A percentile compares a stretch with the other conserved stretches of the same genome.
Conservation (phyloP, 2,329 filamentous ascomycete genomes). For the Didymella pomorum region DNA sequence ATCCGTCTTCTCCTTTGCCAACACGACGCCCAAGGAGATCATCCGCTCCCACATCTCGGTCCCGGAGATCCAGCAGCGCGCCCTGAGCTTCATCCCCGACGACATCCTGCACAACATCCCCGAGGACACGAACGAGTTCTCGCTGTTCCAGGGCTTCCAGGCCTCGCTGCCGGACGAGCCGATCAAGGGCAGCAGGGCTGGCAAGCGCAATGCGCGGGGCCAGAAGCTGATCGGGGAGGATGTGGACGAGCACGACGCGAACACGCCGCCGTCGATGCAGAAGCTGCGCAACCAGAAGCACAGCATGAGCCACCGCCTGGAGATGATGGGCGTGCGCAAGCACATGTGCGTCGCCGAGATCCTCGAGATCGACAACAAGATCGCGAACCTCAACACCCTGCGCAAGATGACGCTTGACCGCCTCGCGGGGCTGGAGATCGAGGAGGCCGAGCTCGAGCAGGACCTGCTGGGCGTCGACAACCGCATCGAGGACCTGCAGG, state of each 20-base stretch:
- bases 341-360: slow-evolving; percentile 98
- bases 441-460: slow-evolving; percentile 88
- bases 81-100: slow-evolving; percentile 86
- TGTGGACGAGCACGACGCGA: slow-evolving; percentile 28
- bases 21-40: slow-evolving; percentile 90
- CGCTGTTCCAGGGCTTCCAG: slow-evolving; percentile 95
- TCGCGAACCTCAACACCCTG: slow-evolving; percentile 91
- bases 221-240: slow-evolving; percentile 76
- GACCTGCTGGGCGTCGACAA: slow-evolving; percentile 72
- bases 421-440: slow-evolving; percentile 84
- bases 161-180: slow-evolving; percentile 79
- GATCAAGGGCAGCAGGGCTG: slow-evolving; percentile 59
- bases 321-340: slow-evolving; percentile 91
- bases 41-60: slow-evolving; percentile 91
- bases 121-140: slow-evolving; percentile 84
- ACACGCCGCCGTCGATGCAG: slow-evolving; percentile 68
- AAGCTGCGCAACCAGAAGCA: slow-evolving; percentile 83
- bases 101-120: slow-evolving; percentile 90
- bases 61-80: slow-evolving; percentile 91
- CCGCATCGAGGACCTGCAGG: slow-evolving; percentile 68
- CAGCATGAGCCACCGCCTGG: slow-evolving; percentile 81
- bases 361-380: slow-evolving; percentile 94
- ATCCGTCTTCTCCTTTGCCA: slow-evolving; percentile 88
- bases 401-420: slow-evolving; percentile 89
- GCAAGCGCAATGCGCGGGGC: slow-evolving; percentile 74